phyloP scores from a whole-genome alignment of 2,329 filamentous ascomycete genomes.

The Sclerotinia minor region DNA sequence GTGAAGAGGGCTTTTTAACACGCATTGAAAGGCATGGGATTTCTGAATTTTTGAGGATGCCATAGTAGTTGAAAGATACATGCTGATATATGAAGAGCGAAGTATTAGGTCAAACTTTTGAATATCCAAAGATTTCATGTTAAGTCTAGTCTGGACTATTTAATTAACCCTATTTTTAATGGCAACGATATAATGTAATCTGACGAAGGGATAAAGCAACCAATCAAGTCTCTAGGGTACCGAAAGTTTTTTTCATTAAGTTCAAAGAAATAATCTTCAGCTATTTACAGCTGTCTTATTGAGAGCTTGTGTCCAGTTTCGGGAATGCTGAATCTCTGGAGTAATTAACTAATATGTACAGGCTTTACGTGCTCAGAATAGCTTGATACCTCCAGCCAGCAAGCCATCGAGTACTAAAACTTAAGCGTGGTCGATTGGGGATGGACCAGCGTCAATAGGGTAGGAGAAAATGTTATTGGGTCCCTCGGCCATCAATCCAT shows the following conservation, averaged over 20 bases:
- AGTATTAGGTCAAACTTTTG: neutral
- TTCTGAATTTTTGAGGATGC: too few species aligned
- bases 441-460: conserved; percentile 29
- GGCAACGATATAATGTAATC: neutral
- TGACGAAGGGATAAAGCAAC: neutral
- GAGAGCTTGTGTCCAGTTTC: neutral
- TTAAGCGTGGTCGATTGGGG: conserved; percentile 26
- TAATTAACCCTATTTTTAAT: neutral
- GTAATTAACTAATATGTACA: neutral
- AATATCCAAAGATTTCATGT: neutral
- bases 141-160: neutral
- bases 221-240: neutral
- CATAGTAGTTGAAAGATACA: too few species aligned
- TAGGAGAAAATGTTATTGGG: conserved; percentile 30
- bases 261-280: neutral
- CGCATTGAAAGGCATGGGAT: too few species aligned
- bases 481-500: conserved; percentile 27
- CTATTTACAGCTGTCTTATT: neutral
- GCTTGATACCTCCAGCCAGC: neutral
- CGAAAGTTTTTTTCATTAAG: neutral
- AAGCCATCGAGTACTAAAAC: neutral
- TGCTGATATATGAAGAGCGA: neutral
- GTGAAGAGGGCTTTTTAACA: neutral
- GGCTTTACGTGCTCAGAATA: neutral
- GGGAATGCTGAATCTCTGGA: neutral